phyloP scores from a whole-genome alignment of 768 basidiomycete species.

The Kwoniella newhampshirensis region DNA sequence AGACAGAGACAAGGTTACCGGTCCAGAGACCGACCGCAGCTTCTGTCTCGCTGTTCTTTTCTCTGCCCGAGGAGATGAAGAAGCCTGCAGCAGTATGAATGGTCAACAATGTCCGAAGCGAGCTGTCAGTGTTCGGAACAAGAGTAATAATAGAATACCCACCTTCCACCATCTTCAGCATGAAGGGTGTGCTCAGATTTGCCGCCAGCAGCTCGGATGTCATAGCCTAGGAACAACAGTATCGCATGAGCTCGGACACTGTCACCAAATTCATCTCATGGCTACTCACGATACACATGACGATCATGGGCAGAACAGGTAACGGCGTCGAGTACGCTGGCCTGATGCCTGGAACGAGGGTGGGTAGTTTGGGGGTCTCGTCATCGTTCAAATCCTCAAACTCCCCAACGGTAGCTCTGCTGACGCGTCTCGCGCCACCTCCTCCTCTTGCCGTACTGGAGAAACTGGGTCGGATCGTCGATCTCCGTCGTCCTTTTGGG shows the following conservation, averaged over 20 bases:
- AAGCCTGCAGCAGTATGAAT: slow-evolving; percentile 50
- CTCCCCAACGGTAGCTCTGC: slow-evolving; percentile 12
- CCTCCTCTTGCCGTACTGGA: slow-evolving; percentile 21
- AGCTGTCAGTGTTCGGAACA: background rate
- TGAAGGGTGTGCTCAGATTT: slow-evolving; percentile 85
- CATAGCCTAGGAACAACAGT: slow-evolving; percentile 65
- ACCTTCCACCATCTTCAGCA: slow-evolving; percentile 94
- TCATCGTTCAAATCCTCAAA: slow-evolving; percentile 17
- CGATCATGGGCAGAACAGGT: slow-evolving; percentile 82
- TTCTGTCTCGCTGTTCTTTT: slow-evolving; percentile 71
- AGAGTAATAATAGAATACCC: background rate
- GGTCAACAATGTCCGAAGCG: background rate
- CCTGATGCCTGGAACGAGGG: slow-evolving; percentile 49
- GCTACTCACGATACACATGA: slow-evolving; percentile 77
- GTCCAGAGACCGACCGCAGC: slow-evolving; percentile 84
- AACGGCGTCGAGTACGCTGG: slow-evolving; percentile 65
- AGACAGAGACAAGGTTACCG: slow-evolving; percentile 88
- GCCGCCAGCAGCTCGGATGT: slow-evolving; percentile 92
- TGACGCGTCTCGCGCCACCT: slow-evolving; percentile 17
- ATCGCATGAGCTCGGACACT: slow-evolving; percentile 12
- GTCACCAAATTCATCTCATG: background rate
- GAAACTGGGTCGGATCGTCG: slow-evolving; percentile 26
- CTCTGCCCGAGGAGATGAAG: slow-evolving; percentile 37
- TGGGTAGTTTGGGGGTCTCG: slow-evolving; percentile 42
- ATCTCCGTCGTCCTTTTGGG: slow-evolving; percentile 12